Conservation (phyloP, 139 green algal species). For the Edaphochlamys debaryana region DNA sequence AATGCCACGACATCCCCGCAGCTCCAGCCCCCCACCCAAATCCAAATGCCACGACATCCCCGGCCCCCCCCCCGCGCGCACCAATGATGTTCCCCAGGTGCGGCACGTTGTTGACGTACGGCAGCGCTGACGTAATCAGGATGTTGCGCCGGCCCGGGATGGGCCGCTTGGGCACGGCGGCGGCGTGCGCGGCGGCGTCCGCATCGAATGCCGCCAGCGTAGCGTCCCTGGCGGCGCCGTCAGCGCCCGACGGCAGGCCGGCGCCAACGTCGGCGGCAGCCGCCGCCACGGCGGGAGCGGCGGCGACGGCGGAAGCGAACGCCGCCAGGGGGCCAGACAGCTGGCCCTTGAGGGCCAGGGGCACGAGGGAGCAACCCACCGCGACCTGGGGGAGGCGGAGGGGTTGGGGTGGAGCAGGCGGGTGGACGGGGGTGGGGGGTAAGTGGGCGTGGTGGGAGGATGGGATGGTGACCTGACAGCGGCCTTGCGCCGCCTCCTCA, state of each 20-base stretch:
- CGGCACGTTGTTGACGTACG: conserved; percentile 99
- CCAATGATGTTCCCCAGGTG: conserved; percentile 99
- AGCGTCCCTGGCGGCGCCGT: background rate
- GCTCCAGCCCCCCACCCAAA: background rate
- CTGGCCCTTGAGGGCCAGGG: conserved; percentile 12
- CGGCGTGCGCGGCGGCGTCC: conserved; percentile 50
- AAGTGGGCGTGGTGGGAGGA: too few relatives aligned
- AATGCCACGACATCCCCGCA: conserved; percentile 17
- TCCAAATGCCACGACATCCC: conserved; percentile 14
- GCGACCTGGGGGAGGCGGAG: background rate
- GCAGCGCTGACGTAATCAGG: conserved; percentile 93
- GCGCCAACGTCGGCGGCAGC: background rate
- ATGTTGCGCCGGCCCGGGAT: conserved; percentile 65
- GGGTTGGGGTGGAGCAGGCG: background rate
- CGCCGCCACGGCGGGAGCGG: background rate
- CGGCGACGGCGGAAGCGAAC: background rate
- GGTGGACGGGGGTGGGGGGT: too few relatives aligned
- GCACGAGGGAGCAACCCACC: conserved; percentile 52
- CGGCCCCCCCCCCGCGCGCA: background rate
- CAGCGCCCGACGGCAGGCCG: background rate
- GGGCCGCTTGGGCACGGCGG: conserved; percentile 61
- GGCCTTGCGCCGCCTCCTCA: too few relatives aligned
- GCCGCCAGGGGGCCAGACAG: conserved; percentile 3
- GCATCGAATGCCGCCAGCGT: conserved; percentile 44
- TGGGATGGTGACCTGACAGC: too few relatives aligned